phyloP scores from a whole-genome alignment of 805 yeast genomes.

The Lachancea waltii region DNA sequence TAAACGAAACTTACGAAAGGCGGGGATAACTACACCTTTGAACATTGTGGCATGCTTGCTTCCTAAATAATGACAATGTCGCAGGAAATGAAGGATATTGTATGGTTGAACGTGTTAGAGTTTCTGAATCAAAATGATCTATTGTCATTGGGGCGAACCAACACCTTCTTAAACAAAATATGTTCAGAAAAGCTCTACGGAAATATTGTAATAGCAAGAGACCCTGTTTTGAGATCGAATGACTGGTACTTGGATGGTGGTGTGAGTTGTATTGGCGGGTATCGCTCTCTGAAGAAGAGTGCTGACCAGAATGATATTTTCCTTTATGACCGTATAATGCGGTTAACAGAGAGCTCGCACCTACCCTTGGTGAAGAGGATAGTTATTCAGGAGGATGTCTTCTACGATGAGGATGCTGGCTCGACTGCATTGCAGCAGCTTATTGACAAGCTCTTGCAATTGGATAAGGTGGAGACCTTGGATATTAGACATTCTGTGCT shows the following conservation, averaged over 20 bases:
- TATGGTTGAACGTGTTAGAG: constrained; percentile 12
- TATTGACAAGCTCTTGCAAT: constrained; percentile 18
- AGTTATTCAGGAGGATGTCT: constrained; percentile 29
- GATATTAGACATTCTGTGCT: constrained; percentile 18
- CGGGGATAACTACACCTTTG: too few species aligned
- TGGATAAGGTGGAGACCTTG: constrained; percentile 21
- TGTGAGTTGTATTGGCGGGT: constrained; percentile 37
- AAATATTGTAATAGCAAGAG: constrained; percentile 32
- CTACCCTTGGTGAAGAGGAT: constrained; percentile 32
- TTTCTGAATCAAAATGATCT: constrained; percentile 39
- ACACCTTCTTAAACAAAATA: constrained; percentile 25
- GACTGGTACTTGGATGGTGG: constrained; percentile 32
- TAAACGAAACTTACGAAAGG: too few species aligned
- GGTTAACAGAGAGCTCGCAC: constrained; percentile 35
- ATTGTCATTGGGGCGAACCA: constrained; percentile 30
- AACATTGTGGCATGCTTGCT: too few species aligned
- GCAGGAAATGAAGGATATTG: background rate
- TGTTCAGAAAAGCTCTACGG: constrained; percentile 34
- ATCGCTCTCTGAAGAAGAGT: constrained; percentile 31
- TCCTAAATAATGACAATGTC: background rate
- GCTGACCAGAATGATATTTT: constrained; percentile 35
- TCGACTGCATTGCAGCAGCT: constrained; percentile 11
- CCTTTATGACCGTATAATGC: constrained; percentile 35
- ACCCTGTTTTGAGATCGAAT: constrained; percentile 28
- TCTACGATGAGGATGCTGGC: constrained; percentile 23